A percentile compares a stretch with the other conserved stretches of the same genome.
Evolutionary conservation across 2,329 filamentous ascomycete genomes (phyloP).

Genomic region (Apiospora koreana): DNA sequence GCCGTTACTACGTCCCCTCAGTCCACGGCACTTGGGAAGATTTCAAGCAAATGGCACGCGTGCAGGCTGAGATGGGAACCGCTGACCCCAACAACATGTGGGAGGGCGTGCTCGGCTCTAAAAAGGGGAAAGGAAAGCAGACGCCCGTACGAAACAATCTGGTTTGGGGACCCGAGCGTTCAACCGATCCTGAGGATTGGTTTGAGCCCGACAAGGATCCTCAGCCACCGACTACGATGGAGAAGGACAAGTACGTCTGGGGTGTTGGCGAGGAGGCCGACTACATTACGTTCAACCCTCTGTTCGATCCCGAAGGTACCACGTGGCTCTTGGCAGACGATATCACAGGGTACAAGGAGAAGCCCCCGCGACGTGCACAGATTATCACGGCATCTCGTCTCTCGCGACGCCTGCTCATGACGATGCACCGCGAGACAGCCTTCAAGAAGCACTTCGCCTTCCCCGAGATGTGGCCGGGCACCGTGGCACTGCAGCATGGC

Average conservation of each 20-base stretch:
- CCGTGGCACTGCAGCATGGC: constrained; percentile 85
- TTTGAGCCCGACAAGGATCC: constrained; percentile 75
- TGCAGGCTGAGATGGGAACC: constrained; percentile 72
- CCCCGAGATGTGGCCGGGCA: constrained; percentile 94
- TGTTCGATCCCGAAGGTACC: constrained; percentile 87
- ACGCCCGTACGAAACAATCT: constrained; percentile 48
- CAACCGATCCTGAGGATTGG: constrained; percentile 67
- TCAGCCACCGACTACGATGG: constrained; percentile 68
- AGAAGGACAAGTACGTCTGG: constrained; percentile 82
- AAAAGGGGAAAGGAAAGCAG: constrained; percentile 37
- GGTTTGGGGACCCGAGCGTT: constrained; percentile 83
- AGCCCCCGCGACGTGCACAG: constrained; percentile 74
- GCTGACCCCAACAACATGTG: constrained; percentile 68
- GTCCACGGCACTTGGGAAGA: constrained; percentile 80
- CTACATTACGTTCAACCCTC: constrained; percentile 86
- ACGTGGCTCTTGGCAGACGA: constrained; percentile 82
- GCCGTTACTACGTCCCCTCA: constrained; percentile 74
- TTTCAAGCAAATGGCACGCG: constrained; percentile 74
- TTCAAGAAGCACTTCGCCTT: constrained; percentile 88
- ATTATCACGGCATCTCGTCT: constrained; percentile 89
- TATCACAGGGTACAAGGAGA: constrained; percentile 74
- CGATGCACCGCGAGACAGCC: constrained; percentile 90
- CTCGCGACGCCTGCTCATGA: constrained; percentile 74
- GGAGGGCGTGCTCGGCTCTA: constrained; percentile 50
- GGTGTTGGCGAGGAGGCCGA: constrained; percentile 90